Percentiles rank a stretch among this genome's conserved stretches.
Evolutionary conservation across 768 basidiomycete genomes (phyloP).

Genomic region (Neoboletus magnificus): DNA sequence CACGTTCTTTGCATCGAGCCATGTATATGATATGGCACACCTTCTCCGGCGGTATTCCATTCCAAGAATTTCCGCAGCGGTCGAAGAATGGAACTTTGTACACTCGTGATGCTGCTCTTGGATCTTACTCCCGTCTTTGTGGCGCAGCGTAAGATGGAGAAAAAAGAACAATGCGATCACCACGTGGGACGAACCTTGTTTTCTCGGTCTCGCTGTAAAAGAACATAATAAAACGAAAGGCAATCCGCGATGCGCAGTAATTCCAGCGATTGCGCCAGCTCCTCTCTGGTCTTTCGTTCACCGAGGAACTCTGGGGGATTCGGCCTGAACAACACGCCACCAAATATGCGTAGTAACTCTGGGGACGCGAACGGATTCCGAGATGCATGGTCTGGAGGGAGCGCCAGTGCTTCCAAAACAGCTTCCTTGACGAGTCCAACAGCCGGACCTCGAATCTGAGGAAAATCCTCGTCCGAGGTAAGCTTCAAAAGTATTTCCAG

Average conservation of each 20-base stretch:
- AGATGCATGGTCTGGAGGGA: constrained; percentile 13
- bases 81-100: constrained; percentile 43
- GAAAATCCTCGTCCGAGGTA: constrained; percentile 45
- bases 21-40: constrained; percentile 17
- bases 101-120: constrained; percentile 38
- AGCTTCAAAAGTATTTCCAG: constrained; percentile 57
- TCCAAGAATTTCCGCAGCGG: constrained; percentile 42
- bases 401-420: constrained; percentile 48
- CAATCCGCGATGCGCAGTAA: constrained; percentile 61
- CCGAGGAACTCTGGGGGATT: constrained; percentile 53
- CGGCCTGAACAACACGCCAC: constrained; percentile 55
- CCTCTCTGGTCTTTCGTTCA: constrained; percentile 34
- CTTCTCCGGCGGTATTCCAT: constrained; percentile 32
- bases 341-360: constrained; percentile 54
- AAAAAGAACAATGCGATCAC: neutral
- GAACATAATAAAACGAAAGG: constrained; percentile 64
- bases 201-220: constrained; percentile 52
- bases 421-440: constrained; percentile 70
- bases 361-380: constrained; percentile 52
- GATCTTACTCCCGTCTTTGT: constrained; percentile 53
- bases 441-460: constrained; percentile 67
- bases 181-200: constrained; percentile 46
- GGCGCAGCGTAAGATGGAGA: neutral
- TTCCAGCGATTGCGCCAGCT: constrained; percentile 55
- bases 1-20: neutral